Percentiles rank a stretch among this genome's conserved stretches.
Conservation (phyloP, 2,329 filamentous ascomycete genomes). For the Xylaria sp. region DNA sequence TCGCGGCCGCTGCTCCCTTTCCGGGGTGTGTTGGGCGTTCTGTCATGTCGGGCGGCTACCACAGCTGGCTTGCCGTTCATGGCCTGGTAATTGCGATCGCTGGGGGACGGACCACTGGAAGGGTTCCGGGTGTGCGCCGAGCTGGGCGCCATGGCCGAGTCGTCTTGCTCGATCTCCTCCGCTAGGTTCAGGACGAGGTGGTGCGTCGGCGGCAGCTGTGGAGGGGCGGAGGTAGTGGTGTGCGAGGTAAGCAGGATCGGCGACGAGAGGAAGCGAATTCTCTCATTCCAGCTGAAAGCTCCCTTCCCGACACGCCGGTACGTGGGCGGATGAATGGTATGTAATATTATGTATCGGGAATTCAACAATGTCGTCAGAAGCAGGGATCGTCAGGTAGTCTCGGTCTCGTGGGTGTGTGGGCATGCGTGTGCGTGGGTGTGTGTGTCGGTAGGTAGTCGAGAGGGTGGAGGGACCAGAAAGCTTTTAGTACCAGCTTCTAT, state of each 20-base stretch:
- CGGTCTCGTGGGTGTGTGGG: not conserved
- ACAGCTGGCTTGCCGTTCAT: slow-evolving; percentile 47
- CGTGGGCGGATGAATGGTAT: not conserved
- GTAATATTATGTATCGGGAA: slow-evolving; percentile 1
- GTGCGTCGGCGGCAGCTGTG: slow-evolving; percentile 4
- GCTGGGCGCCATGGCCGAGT: slow-evolving; percentile 43
- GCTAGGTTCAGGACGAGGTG: slow-evolving; percentile 3
- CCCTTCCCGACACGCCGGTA: not conserved
- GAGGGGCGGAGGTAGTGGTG: not conserved
- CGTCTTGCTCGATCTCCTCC: slow-evolving; percentile 13
- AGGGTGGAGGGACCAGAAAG: too few species aligned
- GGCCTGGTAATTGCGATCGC: slow-evolving; percentile 44
- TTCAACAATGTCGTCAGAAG: not conserved
- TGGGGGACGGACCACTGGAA: slow-evolving; percentile 33
- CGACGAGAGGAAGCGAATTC: slow-evolving; percentile 18
- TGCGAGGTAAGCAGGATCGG: slow-evolving; percentile 18
- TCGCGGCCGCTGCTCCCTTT: slow-evolving; percentile 62
- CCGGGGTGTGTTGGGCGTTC: slow-evolving; percentile 59
- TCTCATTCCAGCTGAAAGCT: slow-evolving; percentile 27
- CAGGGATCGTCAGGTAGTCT: not conserved
- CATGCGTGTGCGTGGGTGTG: too few species aligned
- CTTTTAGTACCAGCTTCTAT: too few species aligned
- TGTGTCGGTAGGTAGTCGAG: too few species aligned
- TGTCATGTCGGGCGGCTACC: slow-evolving; percentile 47
- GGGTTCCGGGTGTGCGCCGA: slow-evolving; percentile 31